Conservation (phyloP, 208 protist species). For the Polymyxa betae region DNA sequence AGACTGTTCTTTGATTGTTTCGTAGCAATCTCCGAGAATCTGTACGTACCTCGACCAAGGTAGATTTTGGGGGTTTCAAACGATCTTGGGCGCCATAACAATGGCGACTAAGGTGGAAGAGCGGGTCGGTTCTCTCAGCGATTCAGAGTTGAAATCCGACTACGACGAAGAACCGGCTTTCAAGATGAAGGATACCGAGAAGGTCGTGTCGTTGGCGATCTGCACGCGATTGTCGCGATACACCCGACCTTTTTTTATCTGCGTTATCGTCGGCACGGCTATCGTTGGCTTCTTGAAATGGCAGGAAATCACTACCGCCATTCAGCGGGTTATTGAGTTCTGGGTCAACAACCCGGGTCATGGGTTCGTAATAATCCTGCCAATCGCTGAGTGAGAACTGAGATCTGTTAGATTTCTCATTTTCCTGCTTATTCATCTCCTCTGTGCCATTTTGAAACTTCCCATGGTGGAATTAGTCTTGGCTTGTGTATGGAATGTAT, state of each 20-base stretch:
- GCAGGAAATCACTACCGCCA: neutral
- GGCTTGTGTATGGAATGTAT: neutral
- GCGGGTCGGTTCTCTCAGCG: too few species aligned
- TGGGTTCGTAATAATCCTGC: neutral
- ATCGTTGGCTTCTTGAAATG: neutral
- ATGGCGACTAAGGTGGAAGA: too few species aligned
- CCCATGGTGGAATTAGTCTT: neutral
- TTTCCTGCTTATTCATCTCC: neutral
- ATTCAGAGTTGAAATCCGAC: neutral
- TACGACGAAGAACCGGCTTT: constrained; percentile 35
- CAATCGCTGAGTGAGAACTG: neutral
- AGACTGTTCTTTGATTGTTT: too few species aligned
- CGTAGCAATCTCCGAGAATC: too few species aligned
- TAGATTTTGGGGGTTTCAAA: too few species aligned
- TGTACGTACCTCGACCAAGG: too few species aligned
- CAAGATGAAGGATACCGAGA: neutral
- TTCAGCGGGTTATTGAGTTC: neutral
- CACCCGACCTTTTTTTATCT: neutral
- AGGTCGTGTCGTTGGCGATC: neutral
- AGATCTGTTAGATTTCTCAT: neutral
- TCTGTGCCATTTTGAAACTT: neutral
- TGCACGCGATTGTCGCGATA: neutral
- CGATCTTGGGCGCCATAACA: too few species aligned
- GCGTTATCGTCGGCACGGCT: neutral
- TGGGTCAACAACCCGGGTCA: neutral